Percentiles rank a stretch among this genome's conserved stretches.
These are phyloP conservation scores for Lactarius sp. DNA, from an alignment of 768 basidiomycete species.

Conservation along the genomic window DNA sequence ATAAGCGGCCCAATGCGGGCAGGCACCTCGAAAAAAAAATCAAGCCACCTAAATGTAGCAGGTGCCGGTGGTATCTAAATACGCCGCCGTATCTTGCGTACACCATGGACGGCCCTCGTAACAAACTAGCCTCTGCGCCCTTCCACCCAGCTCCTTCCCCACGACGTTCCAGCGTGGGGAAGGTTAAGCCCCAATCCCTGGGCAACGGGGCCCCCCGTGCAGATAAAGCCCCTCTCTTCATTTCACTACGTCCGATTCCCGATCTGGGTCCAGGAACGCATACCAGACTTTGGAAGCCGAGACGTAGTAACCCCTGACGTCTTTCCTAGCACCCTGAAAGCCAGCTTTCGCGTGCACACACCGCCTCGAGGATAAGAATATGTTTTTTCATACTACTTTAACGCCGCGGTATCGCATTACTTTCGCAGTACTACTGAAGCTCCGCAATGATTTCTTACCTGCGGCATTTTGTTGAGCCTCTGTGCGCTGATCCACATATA, in stretches of 20 bases:
- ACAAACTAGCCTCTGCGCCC: neutral
- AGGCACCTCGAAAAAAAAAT: neutral
- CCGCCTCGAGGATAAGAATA: neutral
- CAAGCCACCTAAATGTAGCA: neutral
- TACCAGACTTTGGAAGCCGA: neutral
- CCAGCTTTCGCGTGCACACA: neutral
- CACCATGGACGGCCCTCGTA: neutral
- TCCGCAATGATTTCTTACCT: neutral
- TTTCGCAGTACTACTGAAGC: neutral
- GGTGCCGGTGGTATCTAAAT: conserved; percentile 3
- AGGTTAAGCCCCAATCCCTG: neutral
- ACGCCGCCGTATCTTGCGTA: neutral
- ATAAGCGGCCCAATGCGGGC: neutral
- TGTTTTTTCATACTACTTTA: too few relatives aligned
- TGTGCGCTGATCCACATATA: neutral
- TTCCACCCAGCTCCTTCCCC: neutral
- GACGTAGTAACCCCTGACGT: conserved; percentile 1
- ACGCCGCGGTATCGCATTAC: neutral
- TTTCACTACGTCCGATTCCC: neutral
- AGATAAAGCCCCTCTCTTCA: neutral
- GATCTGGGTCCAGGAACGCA: neutral
- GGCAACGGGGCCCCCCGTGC: neutral
- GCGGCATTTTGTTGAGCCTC: neutral
- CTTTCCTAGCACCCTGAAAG: neutral
- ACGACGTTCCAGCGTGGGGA: neutral